These are phyloP conservation scores for Verticillium zaregamsianum DNA, from an alignment of 2,329 filamentous ascomycete species.

Conservation along the genomic window DNA sequence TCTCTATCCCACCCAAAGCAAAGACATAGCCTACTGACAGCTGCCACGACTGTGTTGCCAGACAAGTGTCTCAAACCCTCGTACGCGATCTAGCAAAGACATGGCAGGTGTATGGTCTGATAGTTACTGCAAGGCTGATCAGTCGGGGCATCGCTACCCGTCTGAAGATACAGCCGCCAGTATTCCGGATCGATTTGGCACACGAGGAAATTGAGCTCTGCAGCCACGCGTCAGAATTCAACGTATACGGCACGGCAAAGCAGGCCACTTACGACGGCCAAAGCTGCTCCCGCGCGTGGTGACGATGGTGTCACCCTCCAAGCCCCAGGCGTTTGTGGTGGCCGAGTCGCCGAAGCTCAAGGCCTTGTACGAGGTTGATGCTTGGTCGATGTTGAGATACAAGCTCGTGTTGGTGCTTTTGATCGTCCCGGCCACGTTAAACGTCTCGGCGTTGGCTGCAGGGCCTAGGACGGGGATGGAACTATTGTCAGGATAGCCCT, in stretches of 20 bases:
- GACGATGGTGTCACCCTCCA: constrained; percentile 42
- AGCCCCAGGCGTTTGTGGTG: constrained; percentile 43
- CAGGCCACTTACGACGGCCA: constrained; percentile 30
- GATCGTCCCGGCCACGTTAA: constrained; percentile 44
- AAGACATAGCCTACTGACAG: background rate
- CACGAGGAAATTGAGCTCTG: constrained; percentile 47
- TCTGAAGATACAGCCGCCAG: constrained; percentile 50
- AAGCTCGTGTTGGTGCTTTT: constrained; percentile 41
- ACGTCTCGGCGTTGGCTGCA: constrained; percentile 43
- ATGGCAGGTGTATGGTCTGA: constrained; percentile 50
- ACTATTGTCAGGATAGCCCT: constrained; percentile 38
- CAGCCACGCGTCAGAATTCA: constrained; percentile 13
- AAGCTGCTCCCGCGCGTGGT: constrained; percentile 37
- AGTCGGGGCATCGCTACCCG: constrained; percentile 42
- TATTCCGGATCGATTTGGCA: constrained; percentile 38
- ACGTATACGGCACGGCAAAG: background rate
- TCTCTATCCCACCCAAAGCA: background rate
- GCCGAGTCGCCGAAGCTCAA: constrained; percentile 37
- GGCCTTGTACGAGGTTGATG: constrained; percentile 47
- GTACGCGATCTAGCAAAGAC: constrained; percentile 32
- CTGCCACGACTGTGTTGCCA: constrained; percentile 7
- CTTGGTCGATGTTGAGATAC: constrained; percentile 43
- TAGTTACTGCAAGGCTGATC: constrained; percentile 49
- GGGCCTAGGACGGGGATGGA: constrained; percentile 45
- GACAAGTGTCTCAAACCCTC: background rate